Base-by-base conservation (phyloP, 768 basidiomycete genomes). In the Xerocomus spinulosus region DNA sequence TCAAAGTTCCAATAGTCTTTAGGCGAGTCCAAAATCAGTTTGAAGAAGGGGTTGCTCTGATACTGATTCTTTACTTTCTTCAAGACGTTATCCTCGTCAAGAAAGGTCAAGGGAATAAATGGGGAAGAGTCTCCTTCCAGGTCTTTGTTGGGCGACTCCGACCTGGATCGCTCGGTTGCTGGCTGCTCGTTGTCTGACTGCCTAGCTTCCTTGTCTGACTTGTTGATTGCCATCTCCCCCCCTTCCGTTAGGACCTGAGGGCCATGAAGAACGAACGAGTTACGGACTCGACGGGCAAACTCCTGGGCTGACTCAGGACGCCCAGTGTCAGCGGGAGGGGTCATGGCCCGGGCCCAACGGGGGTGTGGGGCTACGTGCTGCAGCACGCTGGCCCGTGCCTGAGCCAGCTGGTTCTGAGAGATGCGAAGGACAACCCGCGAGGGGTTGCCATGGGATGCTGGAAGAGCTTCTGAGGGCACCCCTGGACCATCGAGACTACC, bases 1-100 rank as follows among this genome's bases (percentile, higher is more conserved):
- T 23, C 21, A 32, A 71, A 72, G 50, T 69, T 64, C 10, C 51
- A 53, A 14, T 38, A 39, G 5, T 7, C 10, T 17, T 17, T 3
- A 18, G 34, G 34, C 18, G 34, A 17, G 15, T 46, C 23, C 4
- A 37, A 14, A 4, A 38, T 46, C 0, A 26, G 2, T 0, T 5
- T 9, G 18, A 45, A 36, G 18, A 44, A 35, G 3, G 9, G 3
- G 20, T 46, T 35, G 7, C 5, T 4, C 4, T 26, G 9, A 2
- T 43, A 39, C 12, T 39, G n/a, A 12, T 17, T 17, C 29, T 42
- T 42, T 0, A 42, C 12, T 2, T 18, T 29, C 12, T 5, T 6
- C 9, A 42, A 7, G 4, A 42, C 10, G 2, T 18, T 17, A 30
- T 42, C 41, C 1, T 42, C 28, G 20, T 42, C 41, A 1, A 42